Evolutionary conservation across 306 rosid species (phyloP).

Genomic region (Cyamopsis tetragonoloba): DNA sequence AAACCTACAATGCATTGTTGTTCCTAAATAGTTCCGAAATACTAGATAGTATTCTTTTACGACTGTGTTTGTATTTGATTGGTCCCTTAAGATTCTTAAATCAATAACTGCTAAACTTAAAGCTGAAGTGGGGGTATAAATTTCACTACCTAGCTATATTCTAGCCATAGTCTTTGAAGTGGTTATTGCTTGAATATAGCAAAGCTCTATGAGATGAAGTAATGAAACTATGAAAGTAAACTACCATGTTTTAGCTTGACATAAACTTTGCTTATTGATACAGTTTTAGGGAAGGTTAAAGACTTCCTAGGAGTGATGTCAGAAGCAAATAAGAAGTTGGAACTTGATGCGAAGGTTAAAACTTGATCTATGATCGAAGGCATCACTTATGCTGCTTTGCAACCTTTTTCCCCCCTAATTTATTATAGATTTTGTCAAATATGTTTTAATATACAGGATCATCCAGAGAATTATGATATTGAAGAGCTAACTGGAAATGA

Average conservation of each 20-base stretch:
- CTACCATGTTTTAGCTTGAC: background rate
- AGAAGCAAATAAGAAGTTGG: constrained; percentile 65
- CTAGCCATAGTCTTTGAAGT: background rate
- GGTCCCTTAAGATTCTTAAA: background rate
- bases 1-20: background rate
- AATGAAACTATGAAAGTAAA: background rate
- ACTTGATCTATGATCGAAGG: constrained; percentile 1
- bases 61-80: background rate
- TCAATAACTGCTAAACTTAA: background rate
- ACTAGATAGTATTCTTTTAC: background rate
- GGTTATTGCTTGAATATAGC: background rate
- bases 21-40: background rate
- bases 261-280: constrained; percentile 1
- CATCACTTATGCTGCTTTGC: background rate
- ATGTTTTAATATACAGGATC: constrained; percentile 38
- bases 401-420: background rate
- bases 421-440: background rate
- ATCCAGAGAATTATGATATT: constrained; percentile 57
- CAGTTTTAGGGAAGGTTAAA: constrained; percentile 38
- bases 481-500: constrained; percentile 76
- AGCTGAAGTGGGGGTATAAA: background rate
- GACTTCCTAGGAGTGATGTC: constrained; percentile 70
- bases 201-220: background rate
- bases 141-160: background rate
- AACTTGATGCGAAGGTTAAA: constrained; percentile 66